Percentiles rank a stretch among this genome's conserved stretches.
These are phyloP conservation scores for Alliaria petiolata DNA, from an alignment of 345 rosid species.

Conservation along the genomic window DNA sequence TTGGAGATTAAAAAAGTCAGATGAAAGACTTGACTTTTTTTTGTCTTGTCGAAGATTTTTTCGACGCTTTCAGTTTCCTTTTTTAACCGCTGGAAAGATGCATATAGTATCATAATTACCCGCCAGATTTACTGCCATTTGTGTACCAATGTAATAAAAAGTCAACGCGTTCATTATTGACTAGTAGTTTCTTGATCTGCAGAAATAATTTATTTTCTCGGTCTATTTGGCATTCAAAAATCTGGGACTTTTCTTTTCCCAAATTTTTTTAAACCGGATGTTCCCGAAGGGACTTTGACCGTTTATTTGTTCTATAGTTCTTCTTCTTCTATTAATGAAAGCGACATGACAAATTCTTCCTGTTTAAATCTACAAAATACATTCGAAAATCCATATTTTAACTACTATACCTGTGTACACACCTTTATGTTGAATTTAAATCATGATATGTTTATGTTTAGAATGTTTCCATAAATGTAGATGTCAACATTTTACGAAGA, in stretches of 20 bases:
- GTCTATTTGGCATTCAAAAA: not conserved
- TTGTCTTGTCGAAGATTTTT: not conserved
- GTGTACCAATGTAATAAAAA: not conserved
- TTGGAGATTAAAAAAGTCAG: not conserved
- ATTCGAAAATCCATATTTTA: not conserved
- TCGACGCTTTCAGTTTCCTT: not conserved
- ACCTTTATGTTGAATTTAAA: not conserved
- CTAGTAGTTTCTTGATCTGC: not conserved
- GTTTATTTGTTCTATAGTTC: not conserved
- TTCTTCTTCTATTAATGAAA: not conserved
- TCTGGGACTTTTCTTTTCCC: not conserved
- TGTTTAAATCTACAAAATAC: no score
- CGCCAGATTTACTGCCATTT: constrained; percentile 19
- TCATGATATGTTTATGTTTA: not conserved
- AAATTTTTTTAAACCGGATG: no score
- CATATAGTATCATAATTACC: no score
- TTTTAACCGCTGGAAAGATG: not conserved
- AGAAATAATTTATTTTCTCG: not conserved
- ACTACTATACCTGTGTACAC: not conserved
- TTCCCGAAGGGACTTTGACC: no score
- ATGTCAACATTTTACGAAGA: not conserved
- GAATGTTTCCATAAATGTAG: not conserved
- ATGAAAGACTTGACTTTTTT: constrained; percentile 55
- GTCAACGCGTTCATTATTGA: not conserved
- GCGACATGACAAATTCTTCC: not conserved